Percentiles rank a stretch among this genome's conserved stretches.
Conservation (phyloP, 1,284 basidiomycete species). For the Leccinum solheimii region DNA sequence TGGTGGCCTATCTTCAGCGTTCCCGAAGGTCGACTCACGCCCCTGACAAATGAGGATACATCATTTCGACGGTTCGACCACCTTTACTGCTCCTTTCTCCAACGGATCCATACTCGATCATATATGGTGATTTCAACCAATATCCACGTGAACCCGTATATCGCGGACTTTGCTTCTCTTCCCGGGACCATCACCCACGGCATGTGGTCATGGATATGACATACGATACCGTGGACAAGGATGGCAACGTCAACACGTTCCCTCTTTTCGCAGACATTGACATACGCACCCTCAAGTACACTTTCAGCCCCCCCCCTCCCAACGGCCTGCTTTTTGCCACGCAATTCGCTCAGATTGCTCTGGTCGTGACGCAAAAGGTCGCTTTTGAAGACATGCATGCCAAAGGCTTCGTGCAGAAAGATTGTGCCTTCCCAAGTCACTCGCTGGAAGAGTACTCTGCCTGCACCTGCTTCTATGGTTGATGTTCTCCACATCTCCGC, state of each 20-base stretch:
- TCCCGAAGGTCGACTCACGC: slow-evolving; percentile 73
- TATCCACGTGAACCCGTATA: slow-evolving; percentile 98
- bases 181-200: slow-evolving; percentile 99
- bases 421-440: slow-evolving; percentile 95
- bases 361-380: slow-evolving; percentile 96
- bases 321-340: slow-evolving; percentile 95
- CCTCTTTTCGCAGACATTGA: slow-evolving; percentile 94
- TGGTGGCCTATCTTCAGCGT: slow-evolving; percentile 89
- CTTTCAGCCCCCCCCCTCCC: slow-evolving; percentile 74
- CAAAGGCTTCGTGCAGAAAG: slow-evolving; percentile 90
- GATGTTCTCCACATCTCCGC: slow-evolving; percentile 93
- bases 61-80: slow-evolving; percentile 56
- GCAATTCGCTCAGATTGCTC: slow-evolving; percentile 97
- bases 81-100: slow-evolving; percentile 78
- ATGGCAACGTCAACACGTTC: slow-evolving; percentile 91
- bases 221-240: slow-evolving; percentile 95
- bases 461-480: slow-evolving; percentile 91
- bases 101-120: slow-evolving; percentile 93
- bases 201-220: slow-evolving; percentile 99
- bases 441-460: slow-evolving; percentile 95
- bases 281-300: slow-evolving; percentile 90
- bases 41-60: slow-evolving; percentile 86
- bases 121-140: slow-evolving; percentile 96
- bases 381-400: slow-evolving; percentile 98
- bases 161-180: slow-evolving; percentile 92